These are phyloP conservation scores for Anacardium occidentale DNA, from an alignment of 345 rosid species.

Conservation along the genomic window DNA sequence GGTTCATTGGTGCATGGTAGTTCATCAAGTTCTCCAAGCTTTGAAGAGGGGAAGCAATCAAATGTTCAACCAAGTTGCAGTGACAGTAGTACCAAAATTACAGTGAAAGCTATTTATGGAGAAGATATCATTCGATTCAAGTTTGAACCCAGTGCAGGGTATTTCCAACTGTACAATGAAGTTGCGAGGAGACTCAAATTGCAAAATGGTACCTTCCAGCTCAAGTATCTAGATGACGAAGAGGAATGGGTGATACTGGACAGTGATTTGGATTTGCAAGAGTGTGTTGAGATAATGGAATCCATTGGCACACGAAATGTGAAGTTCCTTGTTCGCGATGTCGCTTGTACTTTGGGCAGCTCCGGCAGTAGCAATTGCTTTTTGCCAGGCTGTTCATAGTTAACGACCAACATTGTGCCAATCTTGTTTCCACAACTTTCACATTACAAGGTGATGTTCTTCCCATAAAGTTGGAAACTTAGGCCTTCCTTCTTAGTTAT, in stretches of 20 bases:
- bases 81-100: slow-evolving; percentile 46
- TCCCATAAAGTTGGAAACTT: background rate
- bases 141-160: slow-evolving; percentile 61
- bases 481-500: background rate
- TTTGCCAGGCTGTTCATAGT: slow-evolving; percentile 35
- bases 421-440: background rate
- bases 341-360: slow-evolving; percentile 48
- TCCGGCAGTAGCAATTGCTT: slow-evolving; percentile 63
- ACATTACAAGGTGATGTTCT: background rate
- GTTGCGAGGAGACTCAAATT: slow-evolving; percentile 72
- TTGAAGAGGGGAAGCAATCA: slow-evolving; percentile 43
- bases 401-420: background rate
- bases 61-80: slow-evolving; percentile 28
- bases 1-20: slow-evolving; percentile 49
- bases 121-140: slow-evolving; percentile 78
- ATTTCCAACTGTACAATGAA: slow-evolving; percentile 70
- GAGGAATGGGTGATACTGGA: slow-evolving; percentile 87
- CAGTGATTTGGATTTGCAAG: slow-evolving; percentile 74
- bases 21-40: slow-evolving; percentile 55
- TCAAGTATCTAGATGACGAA: slow-evolving; percentile 84
- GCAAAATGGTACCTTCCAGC: slow-evolving; percentile 65
- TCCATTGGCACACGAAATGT: slow-evolving; percentile 46
- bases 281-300: slow-evolving; percentile 78
- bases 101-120: slow-evolving; percentile 75
- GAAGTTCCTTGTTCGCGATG: slow-evolving; percentile 69